Conservation (phyloP, 306 rosid genomes). For the Notholithocarpus densiflorus region DNA sequence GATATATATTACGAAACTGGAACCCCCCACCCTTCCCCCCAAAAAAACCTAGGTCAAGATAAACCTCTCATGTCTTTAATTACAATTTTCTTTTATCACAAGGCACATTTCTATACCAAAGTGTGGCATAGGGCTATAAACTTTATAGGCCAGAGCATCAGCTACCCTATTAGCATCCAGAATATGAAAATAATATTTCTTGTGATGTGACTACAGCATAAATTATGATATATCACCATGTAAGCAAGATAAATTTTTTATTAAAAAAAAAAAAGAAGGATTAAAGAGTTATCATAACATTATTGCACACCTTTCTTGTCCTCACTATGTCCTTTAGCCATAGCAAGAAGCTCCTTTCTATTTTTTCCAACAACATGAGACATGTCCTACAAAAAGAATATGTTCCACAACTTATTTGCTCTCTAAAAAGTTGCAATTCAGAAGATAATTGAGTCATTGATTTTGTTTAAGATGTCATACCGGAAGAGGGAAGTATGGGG, state of each 20-base stretch:
- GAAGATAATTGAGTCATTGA: slow-evolving; percentile 1
- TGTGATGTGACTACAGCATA: not conserved
- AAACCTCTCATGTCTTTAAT: not conserved
- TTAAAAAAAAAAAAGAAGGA: not conserved
- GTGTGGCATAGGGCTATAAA: not conserved
- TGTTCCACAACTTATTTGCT: slow-evolving; percentile 24
- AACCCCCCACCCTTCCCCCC: no score
- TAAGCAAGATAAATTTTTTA: not conserved
- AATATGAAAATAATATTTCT: not conserved
- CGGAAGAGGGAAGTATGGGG: slow-evolving; percentile 88
- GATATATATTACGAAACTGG: not conserved
- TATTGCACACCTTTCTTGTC: slow-evolving; percentile 80
- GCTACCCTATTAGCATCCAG: slow-evolving; percentile 4
- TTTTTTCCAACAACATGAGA: slow-evolving; percentile 96
- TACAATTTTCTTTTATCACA: not conserved
- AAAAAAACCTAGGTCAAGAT: not conserved
- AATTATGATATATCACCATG: not conserved
- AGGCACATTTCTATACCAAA: not conserved
- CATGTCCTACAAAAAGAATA: slow-evolving; percentile 69
- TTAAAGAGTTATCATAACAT: not conserved
- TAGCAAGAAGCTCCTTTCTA: slow-evolving; percentile 92
- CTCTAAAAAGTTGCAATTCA: slow-evolving; percentile 15
- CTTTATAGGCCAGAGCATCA: not conserved
- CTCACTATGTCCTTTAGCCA: slow-evolving; percentile 92
- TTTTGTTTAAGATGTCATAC: slow-evolving; percentile 45